phyloP scores from a whole-genome alignment of 2,329 filamentous ascomycete species.

The Claviceps humidiphila region DNA sequence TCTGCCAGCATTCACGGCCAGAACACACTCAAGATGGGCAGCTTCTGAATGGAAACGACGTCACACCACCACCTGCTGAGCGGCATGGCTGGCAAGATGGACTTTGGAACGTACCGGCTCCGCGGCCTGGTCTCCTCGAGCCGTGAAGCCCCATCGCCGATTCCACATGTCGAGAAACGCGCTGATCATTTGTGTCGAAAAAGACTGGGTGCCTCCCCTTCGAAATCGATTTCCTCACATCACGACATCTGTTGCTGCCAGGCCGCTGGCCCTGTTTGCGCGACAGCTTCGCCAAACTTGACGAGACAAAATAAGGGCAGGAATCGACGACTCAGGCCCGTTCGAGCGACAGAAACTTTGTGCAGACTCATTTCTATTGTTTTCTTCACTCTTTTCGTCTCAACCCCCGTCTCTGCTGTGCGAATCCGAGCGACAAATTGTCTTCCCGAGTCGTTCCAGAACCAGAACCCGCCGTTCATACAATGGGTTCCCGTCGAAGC shows the following conservation, averaged over 20 bases:
- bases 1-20: not conserved
- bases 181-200: not conserved
- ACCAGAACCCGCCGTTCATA: constrained; percentile 43
- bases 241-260: not conserved
- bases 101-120: not conserved
- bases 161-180: not conserved
- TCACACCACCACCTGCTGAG: constrained; percentile 6
- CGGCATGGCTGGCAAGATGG: constrained; percentile 7
- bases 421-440: constrained; percentile 77
- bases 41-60: constrained; percentile 9
- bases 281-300: not conserved
- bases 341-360: not conserved
- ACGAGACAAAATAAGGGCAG: not conserved
- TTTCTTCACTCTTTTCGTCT: constrained; percentile 24
- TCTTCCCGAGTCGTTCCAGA: constrained; percentile 47
- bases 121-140: not conserved
- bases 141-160: not conserved
- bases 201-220: not conserved
- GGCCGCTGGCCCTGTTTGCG: not conserved
- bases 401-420: constrained; percentile 43
- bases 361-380: constrained; percentile 19
- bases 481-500: constrained; percentile 71
- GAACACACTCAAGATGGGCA: constrained; percentile 11
- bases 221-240: not conserved
- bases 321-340: not conserved